Conservation (phyloP, 768 basidiomycete genomes). For the Trametes coccinea region DNA sequence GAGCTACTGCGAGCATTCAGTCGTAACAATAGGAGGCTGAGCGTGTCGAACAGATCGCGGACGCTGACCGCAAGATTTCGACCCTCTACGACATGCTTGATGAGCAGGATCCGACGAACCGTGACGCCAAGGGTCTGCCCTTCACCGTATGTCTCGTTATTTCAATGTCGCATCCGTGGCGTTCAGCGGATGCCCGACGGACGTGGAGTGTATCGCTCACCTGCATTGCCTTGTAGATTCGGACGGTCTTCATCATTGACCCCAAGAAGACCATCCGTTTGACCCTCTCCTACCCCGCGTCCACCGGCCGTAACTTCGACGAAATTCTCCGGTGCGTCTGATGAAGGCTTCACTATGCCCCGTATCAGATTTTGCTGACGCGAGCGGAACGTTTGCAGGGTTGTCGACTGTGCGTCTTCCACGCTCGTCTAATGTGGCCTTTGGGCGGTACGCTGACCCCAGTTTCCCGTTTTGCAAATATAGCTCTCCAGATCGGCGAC, state of each 20-base stretch:
- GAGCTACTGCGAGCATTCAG: conserved; percentile 28
- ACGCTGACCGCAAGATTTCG: conserved; percentile 82
- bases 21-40: not conserved
- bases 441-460: not conserved
- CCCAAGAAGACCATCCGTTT: conserved; percentile 94
- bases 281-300: conserved; percentile 89
- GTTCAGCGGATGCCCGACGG: not conserved
- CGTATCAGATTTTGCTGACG: not conserved
- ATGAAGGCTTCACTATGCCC: not conserved
- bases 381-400: conserved; percentile 38
- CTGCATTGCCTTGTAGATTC: conserved; percentile 52
- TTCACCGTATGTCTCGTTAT: conserved; percentile 63
- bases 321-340: conserved; percentile 58
- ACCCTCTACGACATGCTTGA: conserved; percentile 96
- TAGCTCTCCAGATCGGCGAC: conserved; percentile 87
- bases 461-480: not conserved
- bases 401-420: conserved; percentile 62
- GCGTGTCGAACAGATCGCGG: conserved; percentile 69
- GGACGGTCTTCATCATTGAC: conserved; percentile 97
- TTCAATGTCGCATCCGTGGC: not conserved
- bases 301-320: conserved; percentile 92
- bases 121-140: conserved; percentile 83
- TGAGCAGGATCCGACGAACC: conserved; percentile 90
- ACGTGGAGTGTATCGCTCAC: not conserved
- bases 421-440: not conserved